phyloP scores from a whole-genome alignment of 1,284 basidiomycete genomes.

The Cryptococcus sp. region DNA sequence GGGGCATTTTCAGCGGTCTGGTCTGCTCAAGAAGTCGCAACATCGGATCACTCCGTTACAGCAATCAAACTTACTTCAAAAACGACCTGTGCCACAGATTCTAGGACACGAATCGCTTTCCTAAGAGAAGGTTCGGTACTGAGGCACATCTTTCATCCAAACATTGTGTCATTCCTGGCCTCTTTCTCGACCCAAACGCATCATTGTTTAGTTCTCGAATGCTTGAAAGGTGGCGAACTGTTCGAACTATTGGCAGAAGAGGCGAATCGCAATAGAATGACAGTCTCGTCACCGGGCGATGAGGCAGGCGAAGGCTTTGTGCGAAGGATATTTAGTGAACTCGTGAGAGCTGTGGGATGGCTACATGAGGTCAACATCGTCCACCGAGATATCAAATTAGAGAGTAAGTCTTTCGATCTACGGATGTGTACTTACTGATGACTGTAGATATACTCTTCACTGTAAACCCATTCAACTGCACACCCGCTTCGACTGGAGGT shows the following conservation, averaged over 20 bases:
- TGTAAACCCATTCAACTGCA: slow-evolving; percentile 47
- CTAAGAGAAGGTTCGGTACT: slow-evolving; percentile 83
- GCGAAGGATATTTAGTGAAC: slow-evolving; percentile 70
- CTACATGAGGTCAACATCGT: slow-evolving; percentile 83
- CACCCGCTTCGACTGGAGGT: slow-evolving; percentile 31
- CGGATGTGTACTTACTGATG: slow-evolving; percentile 3
- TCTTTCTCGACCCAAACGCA: slow-evolving; percentile 69
- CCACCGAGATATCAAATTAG: slow-evolving; percentile 89
- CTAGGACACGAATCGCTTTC: slow-evolving; percentile 75
- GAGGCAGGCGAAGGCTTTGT: slow-evolving; percentile 51
- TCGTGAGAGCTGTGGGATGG: slow-evolving; percentile 78
- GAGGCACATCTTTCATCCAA: slow-evolving; percentile 77
- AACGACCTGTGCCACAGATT: slow-evolving; percentile 54
- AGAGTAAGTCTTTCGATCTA: slow-evolving; percentile 58
- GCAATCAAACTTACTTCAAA: slow-evolving; percentile 81
- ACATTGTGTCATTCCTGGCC: slow-evolving; percentile 68
- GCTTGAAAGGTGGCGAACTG: slow-evolving; percentile 74
- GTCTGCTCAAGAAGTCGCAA: slow-evolving; percentile 51
- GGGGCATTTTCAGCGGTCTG: slow-evolving; percentile 74
- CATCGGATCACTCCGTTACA: slow-evolving; percentile 51
- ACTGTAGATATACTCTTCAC: slow-evolving; percentile 59
- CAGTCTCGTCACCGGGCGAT: slow-evolving; percentile 11
- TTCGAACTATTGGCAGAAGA: slow-evolving; percentile 71
- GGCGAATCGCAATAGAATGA: slow-evolving; percentile 52
- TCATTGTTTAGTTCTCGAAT: slow-evolving; percentile 77